These are phyloP conservation scores for Monosporascus sp. DNA, from an alignment of 2,329 filamentous ascomycete species.

Conservation along the genomic window DNA sequence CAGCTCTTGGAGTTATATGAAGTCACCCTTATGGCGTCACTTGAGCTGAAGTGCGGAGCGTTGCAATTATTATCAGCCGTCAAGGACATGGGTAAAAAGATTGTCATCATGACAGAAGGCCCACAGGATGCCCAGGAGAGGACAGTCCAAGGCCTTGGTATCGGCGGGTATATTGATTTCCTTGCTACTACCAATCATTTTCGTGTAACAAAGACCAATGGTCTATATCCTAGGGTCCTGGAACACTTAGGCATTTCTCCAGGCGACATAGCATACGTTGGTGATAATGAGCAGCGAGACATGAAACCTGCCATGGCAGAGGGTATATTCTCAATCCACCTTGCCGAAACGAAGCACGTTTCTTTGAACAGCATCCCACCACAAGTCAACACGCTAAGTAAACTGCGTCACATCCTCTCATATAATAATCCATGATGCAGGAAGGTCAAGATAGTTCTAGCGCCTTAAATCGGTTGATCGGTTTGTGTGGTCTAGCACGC, in stretches of 20 bases:
- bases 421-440: background rate
- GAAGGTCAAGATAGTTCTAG: no score
- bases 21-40: conserved; percentile 15
- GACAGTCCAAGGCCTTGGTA: conserved; percentile 29
- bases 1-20: conserved; percentile 26
- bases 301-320: conserved; percentile 20
- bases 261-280: conserved; percentile 23
- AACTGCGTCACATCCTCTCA: conserved; percentile 10
- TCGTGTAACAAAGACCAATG: conserved; percentile 19
- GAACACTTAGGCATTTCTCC: conserved; percentile 17
- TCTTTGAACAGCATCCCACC: conserved; percentile 6
- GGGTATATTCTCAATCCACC: conserved; percentile 23
- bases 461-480: no score
- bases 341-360: conserved; percentile 12
- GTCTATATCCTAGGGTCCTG: conserved; percentile 22
- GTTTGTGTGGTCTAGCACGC: no score
- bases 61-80: conserved; percentile 28
- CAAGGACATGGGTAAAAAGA: conserved; percentile 29
- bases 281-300: conserved; percentile 25
- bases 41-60: conserved; percentile 32
- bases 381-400: conserved; percentile 9
- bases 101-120: conserved; percentile 40
- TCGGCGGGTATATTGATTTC: conserved; percentile 22
- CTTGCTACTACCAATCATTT: conserved; percentile 27
- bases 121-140: conserved; percentile 41